Base-by-base conservation (phyloP, 257 asterid species). In the Galeopsis tetrahit region DNA sequence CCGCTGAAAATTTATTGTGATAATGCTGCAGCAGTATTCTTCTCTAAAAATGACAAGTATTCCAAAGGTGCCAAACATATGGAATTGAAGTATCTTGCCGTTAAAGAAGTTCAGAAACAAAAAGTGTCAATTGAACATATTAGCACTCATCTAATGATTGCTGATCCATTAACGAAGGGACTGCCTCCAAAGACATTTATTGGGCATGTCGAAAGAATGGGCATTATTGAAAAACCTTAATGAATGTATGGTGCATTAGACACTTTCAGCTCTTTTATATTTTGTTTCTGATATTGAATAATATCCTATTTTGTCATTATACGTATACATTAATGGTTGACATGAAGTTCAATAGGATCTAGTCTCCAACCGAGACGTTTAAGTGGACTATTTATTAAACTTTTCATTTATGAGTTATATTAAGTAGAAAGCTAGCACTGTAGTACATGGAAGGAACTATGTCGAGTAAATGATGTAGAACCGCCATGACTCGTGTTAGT, bases 371-470 rank as follows among this genome's bases (percentile, higher is more conserved):
- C 15, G 53, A 44, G 51, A 2, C 51, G 4, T 44, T 44, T 44
- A 44, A 9, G n/a, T 8, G 1, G 51, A 10, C 14, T 44, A 44
- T 1, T 8, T 9, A 44, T 2, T 9, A 8, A 44, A 44, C 14
- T 6, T 42, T 42, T 44, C 51, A 44, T 44, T 44, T 6, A 61
- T 61, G 48, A 43, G 48, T 14, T 3, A n/a, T n/a, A 38, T 61
- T 13, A 43, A 6, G 31, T 44, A 44, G 14, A 6, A 61, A 11
- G 31, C 39, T 56, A 8, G 34, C 11, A 11, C 1, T 28, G 39
- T 28, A 56, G 63, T 56, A 28, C 63, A 56, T 56, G 63, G n/a
- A 56, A 56, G 63, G 6, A 11, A 31, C 63, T 31, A 56, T 56
- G 9, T 56, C 6, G 33, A 56, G 3, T 28, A 7, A 17, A 11